Base-by-base conservation (phyloP, 192 early-diverging fungal genomes). In the Obelidium mucronatum region DNA sequence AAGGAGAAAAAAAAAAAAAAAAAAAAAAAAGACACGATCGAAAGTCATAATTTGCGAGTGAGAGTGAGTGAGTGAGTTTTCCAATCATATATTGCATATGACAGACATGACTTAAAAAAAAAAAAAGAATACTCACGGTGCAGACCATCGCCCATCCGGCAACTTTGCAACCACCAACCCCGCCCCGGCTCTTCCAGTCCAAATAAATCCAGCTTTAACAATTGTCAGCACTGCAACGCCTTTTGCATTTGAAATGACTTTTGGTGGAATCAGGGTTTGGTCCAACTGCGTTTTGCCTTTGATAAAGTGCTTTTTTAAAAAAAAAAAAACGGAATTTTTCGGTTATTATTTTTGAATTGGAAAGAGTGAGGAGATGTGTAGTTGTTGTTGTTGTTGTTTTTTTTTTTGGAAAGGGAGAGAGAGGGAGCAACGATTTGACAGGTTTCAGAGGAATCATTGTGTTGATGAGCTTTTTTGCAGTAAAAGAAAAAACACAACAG, bases 181-280 rank as follows among this genome's bases (percentile, higher is more conserved):
- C 2, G 92, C 90, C 31, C 97, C 97, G 22, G 91, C 88, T 37
- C 95, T 88, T 5, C 94, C 96, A 8, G 93, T 92, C 65, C 74
- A 95, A 17, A 96, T 80, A 70, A 97, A 97, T 2, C 97, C 97
- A 35, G 92, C 97, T 79, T 98, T 97, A 59, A 97, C 75, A 11
- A 95, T 94, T 2, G 93, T 94, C 80, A 98, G 83, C 19, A 98
- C 92, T 64, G 97, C 97, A 22, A 98, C 86, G 17, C 97, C 97
- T 78, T 95, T 92, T 42, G 92, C 92, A 52, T 94, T 91, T 54
- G 82, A 76, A 48, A 48, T 56, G 62, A 78, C 66, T 33, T 78
- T 62, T 66, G 58, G 33, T 3, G 77, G 77, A 6, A 78, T 78
- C 13, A 78, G 69, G 36, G 66, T 61, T 48, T 44, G 40, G 67